A percentile compares a stretch with the other conserved stretches of the same genome.
Evolutionary conservation across 148 eudicot species (phyloP).

Genomic region (Camellia sinensis): DNA sequence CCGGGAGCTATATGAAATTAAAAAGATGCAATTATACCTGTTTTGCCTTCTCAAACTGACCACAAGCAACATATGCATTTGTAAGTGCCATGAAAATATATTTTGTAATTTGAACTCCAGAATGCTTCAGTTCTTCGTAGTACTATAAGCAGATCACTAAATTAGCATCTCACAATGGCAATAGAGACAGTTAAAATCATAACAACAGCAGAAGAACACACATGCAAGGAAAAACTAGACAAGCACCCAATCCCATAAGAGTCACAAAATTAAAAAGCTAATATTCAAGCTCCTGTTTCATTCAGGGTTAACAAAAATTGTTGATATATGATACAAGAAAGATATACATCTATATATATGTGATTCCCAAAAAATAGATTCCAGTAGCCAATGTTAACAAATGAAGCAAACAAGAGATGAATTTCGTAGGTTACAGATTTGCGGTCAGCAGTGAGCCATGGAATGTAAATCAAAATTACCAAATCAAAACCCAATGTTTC

Average conservation of each 20-base stretch:
- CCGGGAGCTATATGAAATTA: not conserved
- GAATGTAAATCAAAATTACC: not conserved
- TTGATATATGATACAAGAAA: not conserved
- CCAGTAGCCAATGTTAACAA: not conserved
- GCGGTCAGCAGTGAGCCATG: not conserved
- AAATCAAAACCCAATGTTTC: not conserved
- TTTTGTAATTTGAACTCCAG: slow-evolving; percentile 55
- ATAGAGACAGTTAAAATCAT: not conserved
- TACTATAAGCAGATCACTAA: slow-evolving; percentile 45
- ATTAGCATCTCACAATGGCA: slow-evolving; percentile 6
- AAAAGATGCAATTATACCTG: slow-evolving; percentile 43
- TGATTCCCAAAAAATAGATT: too few relatives aligned
- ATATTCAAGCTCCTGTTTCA: not conserved
- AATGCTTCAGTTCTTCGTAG: slow-evolving; percentile 41
- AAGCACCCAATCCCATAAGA: not conserved
- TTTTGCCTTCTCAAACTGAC: slow-evolving; percentile 75
- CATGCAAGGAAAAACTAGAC: not conserved
- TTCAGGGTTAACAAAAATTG: not conserved
- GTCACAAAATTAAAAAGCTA: not conserved
- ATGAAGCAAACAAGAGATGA: not conserved
- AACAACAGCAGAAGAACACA: slow-evolving; percentile 7
- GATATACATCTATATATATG: not conserved
- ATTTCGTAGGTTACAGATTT: not conserved
- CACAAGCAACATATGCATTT: slow-evolving; percentile 80
- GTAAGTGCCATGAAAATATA: slow-evolving; percentile 69